Conservation (phyloP, 1,139 yeast genomes). For the Geotrichum klebahnii region DNA sequence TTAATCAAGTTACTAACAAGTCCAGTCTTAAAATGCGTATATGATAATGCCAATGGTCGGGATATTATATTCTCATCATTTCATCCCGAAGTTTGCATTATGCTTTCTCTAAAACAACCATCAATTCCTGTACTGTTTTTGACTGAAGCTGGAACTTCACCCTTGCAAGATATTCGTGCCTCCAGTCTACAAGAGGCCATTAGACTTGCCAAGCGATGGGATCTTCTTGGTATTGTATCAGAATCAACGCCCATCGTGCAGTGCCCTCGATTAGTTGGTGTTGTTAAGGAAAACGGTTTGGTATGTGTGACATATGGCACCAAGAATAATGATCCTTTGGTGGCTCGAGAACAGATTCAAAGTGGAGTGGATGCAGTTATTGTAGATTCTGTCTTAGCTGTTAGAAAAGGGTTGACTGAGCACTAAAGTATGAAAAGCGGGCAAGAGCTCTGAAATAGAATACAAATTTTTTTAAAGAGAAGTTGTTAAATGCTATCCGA, state of each 20-base stretch:
- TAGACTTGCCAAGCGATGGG: conserved; percentile 88
- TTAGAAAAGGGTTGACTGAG: conserved; percentile 63
- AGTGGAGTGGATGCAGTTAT: conserved; percentile 98
- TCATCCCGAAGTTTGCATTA: conserved; percentile 87
- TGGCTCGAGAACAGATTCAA: conserved; percentile 79
- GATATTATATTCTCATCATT: conserved; percentile 89
- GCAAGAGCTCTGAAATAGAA: too few relatives aligned
- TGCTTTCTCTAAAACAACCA: conserved; percentile 88
- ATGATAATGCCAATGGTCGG: conserved; percentile 72
- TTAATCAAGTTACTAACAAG: too few relatives aligned
- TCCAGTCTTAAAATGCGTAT: conserved; percentile 74
- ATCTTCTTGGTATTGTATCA: conserved; percentile 83
- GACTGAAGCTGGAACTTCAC: conserved; percentile 79
- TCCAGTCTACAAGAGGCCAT: conserved; percentile 86
- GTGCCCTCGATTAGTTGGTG: conserved; percentile 85
- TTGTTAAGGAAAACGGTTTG: conserved; percentile 82
- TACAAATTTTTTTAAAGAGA: too few relatives aligned
- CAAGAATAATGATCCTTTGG: conserved; percentile 78
- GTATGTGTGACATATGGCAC: conserved; percentile 93
- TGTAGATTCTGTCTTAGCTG: conserved; percentile 91
- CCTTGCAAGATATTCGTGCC: conserved; percentile 87
- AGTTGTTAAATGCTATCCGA: too few relatives aligned
- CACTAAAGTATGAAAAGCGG: too few relatives aligned
- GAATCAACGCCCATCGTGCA: conserved; percentile 80
- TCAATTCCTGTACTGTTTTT: conserved; percentile 72